These are phyloP conservation scores for Stylosanthes scabra DNA, from an alignment of 331 rosid species.

Conservation along the genomic window DNA sequence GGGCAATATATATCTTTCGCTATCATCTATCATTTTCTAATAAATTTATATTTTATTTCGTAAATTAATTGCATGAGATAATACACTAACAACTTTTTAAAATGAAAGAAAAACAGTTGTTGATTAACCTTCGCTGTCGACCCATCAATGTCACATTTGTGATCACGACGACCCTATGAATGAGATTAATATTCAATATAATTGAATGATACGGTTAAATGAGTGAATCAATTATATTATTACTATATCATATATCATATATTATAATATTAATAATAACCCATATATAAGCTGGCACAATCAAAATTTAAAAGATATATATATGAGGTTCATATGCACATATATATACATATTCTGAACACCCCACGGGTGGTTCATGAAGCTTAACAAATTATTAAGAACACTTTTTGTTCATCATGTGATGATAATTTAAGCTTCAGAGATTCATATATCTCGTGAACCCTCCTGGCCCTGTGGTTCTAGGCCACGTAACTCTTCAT, in stretches of 20 bases:
- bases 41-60: too few relatives aligned
- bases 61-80: too few relatives aligned
- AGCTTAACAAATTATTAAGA: constrained; percentile 1
- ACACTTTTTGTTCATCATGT: not conserved
- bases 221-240: constrained; percentile 33
- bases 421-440: not conserved
- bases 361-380: constrained; percentile 44
- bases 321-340: not conserved
- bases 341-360: constrained; percentile 15
- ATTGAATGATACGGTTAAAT: constrained; percentile 34
- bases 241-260: too few relatives aligned
- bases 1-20: too few relatives aligned
- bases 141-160: not conserved
- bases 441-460: constrained; percentile 15
- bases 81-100: too few relatives aligned
- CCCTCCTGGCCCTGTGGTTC: not conserved
- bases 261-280: too few relatives aligned
- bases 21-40: too few relatives aligned
- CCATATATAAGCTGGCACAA: too few relatives aligned
- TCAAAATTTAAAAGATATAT: not conserved
- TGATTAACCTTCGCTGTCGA: not conserved
- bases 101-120: too few relatives aligned
- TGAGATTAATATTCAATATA: not conserved
- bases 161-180: constrained; percentile 7
- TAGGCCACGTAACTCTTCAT: constrained; percentile 19